Base-by-base conservation (phyloP, 805 yeast genomes). In the Cyberlindnera xylosilytica region DNA sequence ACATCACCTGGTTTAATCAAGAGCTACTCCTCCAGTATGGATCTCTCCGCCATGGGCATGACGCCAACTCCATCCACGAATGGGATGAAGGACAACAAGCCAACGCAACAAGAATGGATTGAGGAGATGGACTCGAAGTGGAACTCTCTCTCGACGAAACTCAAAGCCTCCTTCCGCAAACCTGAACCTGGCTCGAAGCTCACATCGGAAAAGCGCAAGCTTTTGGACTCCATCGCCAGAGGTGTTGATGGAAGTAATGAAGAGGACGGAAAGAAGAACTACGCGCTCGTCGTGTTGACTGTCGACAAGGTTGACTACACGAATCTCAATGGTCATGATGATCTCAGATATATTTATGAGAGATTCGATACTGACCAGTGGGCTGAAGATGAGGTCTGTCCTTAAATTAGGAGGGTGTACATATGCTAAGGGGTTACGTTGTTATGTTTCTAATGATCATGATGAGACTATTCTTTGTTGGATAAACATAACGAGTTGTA, bases 211-310 rank as follows among this genome's bases (percentile, higher is more conserved):
- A 77, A 76, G 43, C 68, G 70, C 28, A 77, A 76, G 51, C 60
- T 70, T 42, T 63, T 87, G 34, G 95, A 87, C 61, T 76, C 85
- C 39, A 81, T 87, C 36, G 70, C 76, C 36, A 72, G 95, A 52
- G 91, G 95, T 11, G 95, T 87, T 15, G 95, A 87, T 62, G 95
- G 95, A 7, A 72, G 77, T 34, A 74, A 77, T 55, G 81, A 78
- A 38, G 80, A 76, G 23, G 78, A 76, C 20, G 78, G 76, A 12
- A 49, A 50, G 31, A 81, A 78, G 56, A 79, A 85, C 59, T 87
- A 83, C 58, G 79, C 79, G 1, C 77, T 86, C 19, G 76, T 85
- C 22, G 79, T 83, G 30, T 61, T 87, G 66, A 78, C 85, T 55
- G 73, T 82, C 30, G 83, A 86, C 40, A 67, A 72, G 36, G 95